Evolutionary conservation across 2,329 filamentous ascomycete genomes (phyloP), one percentile per base, ranked within the genome.

Genomic region (Cladosporium austrohemisphaericum): DNA sequence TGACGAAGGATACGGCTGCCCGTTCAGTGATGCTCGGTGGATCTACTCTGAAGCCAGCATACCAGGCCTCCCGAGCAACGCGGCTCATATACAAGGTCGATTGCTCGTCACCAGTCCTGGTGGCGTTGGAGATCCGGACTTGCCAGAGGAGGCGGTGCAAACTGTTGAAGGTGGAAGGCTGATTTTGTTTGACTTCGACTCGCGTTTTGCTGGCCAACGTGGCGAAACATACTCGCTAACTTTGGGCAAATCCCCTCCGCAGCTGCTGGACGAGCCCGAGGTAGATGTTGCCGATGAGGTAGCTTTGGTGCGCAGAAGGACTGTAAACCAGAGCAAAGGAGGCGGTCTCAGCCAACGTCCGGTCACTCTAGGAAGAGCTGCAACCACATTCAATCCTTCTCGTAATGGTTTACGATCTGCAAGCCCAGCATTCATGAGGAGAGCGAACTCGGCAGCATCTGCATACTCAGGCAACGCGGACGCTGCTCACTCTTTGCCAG

Each of bases 1-100:
- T 8, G 65, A 68, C 26, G 64, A 66, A 52, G 65, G 65, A 4
- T 67, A 67, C 45, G 65, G 65, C 1, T 67, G 65, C 46, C 65
- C 65, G 1, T 67, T 68, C 46, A 64, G 55, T 35, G 65, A 68
- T 18, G 59, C 59, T 20, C 54, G 59, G 11, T 68, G 65, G 65
- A 61, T 68, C 14, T 58, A 66, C 50, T 65, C 64, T 32, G 57
- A 60, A 3, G 51, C 56, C 4, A 59, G 59, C 10, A 33, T 62
- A 23, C 59, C 64, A 2, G 57, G 60, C 16, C 61, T 61, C 7
- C 25, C 52, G 14, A 51, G 47, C 47, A 57, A 57, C 31, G 55
- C 58, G 18, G 55, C 50, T 3, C 57, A 58, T 23, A 60, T 66
- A 11, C 59, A 60, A 50, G 65, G 65, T 8, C 56, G 65, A 5